Evolutionary conservation across 2,329 filamentous ascomycete species (phyloP).

Genomic region (Elsinoe batatas): DNA sequence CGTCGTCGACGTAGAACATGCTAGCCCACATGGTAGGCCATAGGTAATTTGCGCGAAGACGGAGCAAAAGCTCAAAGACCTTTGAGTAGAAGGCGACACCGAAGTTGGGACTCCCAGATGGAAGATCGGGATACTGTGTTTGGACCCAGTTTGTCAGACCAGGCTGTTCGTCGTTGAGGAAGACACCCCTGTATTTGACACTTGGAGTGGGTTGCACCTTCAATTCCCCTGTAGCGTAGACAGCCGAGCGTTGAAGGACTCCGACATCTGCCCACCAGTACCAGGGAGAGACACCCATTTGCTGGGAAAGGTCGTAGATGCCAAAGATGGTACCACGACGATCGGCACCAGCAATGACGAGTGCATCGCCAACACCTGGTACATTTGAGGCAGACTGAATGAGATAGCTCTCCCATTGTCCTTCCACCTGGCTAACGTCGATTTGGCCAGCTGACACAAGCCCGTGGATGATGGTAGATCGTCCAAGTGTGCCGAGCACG

Average conservation of each 20-base stretch:
- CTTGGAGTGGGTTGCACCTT: constrained; percentile 51
- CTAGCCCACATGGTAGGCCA: constrained; percentile 64
- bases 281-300: constrained; percentile 64
- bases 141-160: constrained; percentile 57
- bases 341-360: constrained; percentile 59
- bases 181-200: constrained; percentile 60
- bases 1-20: constrained; percentile 64
- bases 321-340: constrained; percentile 59
- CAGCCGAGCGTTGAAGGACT: constrained; percentile 39
- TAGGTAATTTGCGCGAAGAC: constrained; percentile 62
- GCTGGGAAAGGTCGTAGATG: constrained; percentile 60
- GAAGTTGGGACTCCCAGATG: constrained; percentile 26
- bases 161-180: constrained; percentile 62
- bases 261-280: constrained; percentile 59
- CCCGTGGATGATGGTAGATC: constrained; percentile 49
- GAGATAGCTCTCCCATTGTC: constrained; percentile 61
- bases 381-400: constrained; percentile 48
- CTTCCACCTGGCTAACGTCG: constrained; percentile 47
- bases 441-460: constrained; percentile 48
- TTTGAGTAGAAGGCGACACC: constrained; percentile 57
- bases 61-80: constrained; percentile 61
- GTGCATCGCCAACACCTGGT: constrained; percentile 45
- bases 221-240: constrained; percentile 46
- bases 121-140: constrained; percentile 37
- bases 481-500: constrained; percentile 57